These are phyloP conservation scores for Xylaria sp. DNA, from an alignment of 2,329 filamentous ascomycete species.

Conservation along the genomic window DNA sequence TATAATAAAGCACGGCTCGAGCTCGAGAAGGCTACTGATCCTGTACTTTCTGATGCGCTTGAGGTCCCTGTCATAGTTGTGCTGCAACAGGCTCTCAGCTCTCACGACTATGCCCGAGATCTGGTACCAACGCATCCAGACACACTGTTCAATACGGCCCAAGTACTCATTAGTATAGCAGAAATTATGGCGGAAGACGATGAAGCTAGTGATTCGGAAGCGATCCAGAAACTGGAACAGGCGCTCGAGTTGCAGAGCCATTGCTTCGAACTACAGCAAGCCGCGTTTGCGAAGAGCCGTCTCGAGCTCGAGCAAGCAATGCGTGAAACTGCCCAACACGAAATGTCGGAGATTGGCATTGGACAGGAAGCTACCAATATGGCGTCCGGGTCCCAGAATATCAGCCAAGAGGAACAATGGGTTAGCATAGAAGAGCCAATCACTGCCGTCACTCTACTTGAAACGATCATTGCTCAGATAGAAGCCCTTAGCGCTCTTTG, in stretches of 20 bases:
- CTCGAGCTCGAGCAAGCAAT: slow-evolving; percentile 45
- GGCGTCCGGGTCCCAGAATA: slow-evolving; percentile 45
- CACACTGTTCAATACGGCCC: slow-evolving; percentile 76
- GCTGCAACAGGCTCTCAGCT: slow-evolving; percentile 68
- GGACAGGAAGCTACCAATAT: slow-evolving; percentile 31
- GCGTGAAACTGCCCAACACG: slow-evolving; percentile 44
- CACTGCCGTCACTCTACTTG: slow-evolving; percentile 71
- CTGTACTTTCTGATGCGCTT: slow-evolving; percentile 68
- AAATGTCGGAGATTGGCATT: not conserved
- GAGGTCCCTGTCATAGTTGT: slow-evolving; percentile 63
- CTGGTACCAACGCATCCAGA: slow-evolving; percentile 73
- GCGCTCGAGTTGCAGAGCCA: slow-evolving; percentile 46
- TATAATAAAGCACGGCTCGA: slow-evolving; percentile 81
- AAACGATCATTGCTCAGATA: slow-evolving; percentile 73
- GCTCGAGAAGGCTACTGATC: slow-evolving; percentile 75
- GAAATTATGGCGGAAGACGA: slow-evolving; percentile 67
- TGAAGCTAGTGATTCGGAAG: slow-evolving; percentile 52
- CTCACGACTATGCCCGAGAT: slow-evolving; percentile 69
- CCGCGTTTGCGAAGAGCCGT: slow-evolving; percentile 39
- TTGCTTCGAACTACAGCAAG: slow-evolving; percentile 64
- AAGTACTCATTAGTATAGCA: slow-evolving; percentile 73
- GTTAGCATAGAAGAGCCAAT: slow-evolving; percentile 74
- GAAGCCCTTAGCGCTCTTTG: slow-evolving; percentile 63
- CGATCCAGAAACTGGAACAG: slow-evolving; percentile 53
- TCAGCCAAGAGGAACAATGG: slow-evolving; percentile 64